Conservation (phyloP, 2,329 filamentous ascomycete genomes). For the Ophiocordyceps camponoti-floridani region DNA sequence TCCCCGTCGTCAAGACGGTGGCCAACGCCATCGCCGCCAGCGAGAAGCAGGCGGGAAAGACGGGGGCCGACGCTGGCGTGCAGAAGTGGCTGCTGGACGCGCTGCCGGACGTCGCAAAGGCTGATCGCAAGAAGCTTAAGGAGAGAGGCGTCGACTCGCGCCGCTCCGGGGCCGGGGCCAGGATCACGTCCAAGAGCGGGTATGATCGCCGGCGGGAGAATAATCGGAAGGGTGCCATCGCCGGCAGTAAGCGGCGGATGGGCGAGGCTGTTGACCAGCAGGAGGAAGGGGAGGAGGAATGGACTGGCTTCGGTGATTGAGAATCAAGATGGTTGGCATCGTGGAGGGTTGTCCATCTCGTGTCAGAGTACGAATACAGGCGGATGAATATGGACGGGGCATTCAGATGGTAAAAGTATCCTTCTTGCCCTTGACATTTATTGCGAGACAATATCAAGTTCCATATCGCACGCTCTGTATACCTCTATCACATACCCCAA, state of each 20-base stretch:
- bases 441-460: no score
- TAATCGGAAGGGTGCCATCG: conserved; percentile 44
- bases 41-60: conserved; percentile 49
- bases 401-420: not conserved
- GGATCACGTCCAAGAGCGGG: conserved; percentile 71
- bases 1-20: conserved; percentile 73
- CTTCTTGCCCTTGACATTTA: not conserved
- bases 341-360: not conserved
- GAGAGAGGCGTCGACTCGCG: conserved; percentile 64
- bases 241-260: conserved; percentile 37
- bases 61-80: conserved; percentile 37
- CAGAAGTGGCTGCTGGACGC: conserved; percentile 80
- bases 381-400: not conserved
- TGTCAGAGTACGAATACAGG: not conserved
- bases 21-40: conserved; percentile 81
- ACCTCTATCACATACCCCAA: no score
- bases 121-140: conserved; percentile 68
- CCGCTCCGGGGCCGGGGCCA: conserved; percentile 25
- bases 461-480: no score
- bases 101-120: conserved; percentile 68
- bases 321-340: not conserved
- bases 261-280: conserved; percentile 3
- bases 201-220: conserved; percentile 54
- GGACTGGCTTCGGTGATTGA: conserved; percentile 30
- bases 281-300: conserved; percentile 17